Conservation (phyloP, 495 filamentous ascomycete genomes). For the Hypoxylon perforatum region DNA sequence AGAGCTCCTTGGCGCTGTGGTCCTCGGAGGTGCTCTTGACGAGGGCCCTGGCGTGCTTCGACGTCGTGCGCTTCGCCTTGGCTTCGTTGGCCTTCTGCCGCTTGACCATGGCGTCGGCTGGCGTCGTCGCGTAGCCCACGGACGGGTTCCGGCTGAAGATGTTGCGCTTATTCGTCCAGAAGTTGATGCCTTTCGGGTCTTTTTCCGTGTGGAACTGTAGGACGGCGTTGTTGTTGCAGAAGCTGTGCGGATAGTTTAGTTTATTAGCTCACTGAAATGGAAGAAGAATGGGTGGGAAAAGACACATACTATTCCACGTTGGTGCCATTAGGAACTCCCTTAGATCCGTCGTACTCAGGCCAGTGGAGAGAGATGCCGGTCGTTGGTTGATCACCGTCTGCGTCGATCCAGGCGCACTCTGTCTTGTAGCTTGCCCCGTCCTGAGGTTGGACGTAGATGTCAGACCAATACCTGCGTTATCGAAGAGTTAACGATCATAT, state of each 20-base stretch:
- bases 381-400: not conserved
- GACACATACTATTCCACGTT: not conserved
- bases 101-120: not conserved
- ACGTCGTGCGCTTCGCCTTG: not conserved
- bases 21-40: not conserved
- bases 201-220: not conserved
- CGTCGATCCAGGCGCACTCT: not conserved
- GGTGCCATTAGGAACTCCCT: not conserved
- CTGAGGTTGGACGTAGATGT: not conserved
- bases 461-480: not conserved
- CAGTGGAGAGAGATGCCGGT: not conserved
- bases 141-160: not conserved
- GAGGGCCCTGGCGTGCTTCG: not conserved
- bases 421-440: not conserved
- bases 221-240: not conserved
- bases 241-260: not conserved
- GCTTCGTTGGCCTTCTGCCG: not conserved
- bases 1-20: not conserved
- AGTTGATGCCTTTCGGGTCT: not conserved
- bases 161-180: not conserved
- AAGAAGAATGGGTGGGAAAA: not conserved
- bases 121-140: not conserved
- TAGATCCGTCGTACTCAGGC: not conserved
- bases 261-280: not conserved
- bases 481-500: not conserved